phyloP scores from a whole-genome alignment of 2,329 filamentous ascomycete genomes.

The Catunica adiposa region DNA sequence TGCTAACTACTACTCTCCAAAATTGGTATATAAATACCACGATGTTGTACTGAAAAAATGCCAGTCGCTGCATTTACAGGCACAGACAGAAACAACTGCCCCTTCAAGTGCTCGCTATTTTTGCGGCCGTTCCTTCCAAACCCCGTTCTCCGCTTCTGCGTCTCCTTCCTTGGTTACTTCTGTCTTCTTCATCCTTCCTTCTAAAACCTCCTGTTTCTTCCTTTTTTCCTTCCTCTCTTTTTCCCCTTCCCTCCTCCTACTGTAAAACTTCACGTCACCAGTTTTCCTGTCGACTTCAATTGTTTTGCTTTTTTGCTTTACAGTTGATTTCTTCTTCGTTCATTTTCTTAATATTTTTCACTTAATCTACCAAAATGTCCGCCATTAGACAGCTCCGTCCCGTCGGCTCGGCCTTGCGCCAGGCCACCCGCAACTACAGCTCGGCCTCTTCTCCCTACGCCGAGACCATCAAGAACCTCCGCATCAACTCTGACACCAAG shows the following conservation, averaged over 20 bases:
- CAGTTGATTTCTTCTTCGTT: slow-evolving; percentile 14
- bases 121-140: slow-evolving; percentile 7
- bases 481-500: slow-evolving; percentile 85
- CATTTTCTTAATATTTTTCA: slow-evolving; percentile 3
- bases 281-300: slow-evolving; percentile 8
- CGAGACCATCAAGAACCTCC: slow-evolving; percentile 66
- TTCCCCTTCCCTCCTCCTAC: background rate
- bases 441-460: slow-evolving; percentile 53
- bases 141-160: slow-evolving; percentile 12
- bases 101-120: background rate
- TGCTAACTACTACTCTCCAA: too few species aligned
- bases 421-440: slow-evolving; percentile 55
- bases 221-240: slow-evolving; percentile 6
- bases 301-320: slow-evolving; percentile 8
- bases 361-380: slow-evolving; percentile 49
- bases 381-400: slow-evolving; percentile 56
- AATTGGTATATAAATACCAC: too few species aligned
- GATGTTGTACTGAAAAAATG: too few species aligned
- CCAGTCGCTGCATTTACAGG: background rate
- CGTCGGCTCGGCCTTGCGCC: slow-evolving; percentile 53
- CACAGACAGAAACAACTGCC: background rate
- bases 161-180: background rate
- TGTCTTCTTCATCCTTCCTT: slow-evolving; percentile 6
- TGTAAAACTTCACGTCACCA: slow-evolving; percentile 1
- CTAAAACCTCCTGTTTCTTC: slow-evolving; percentile 3